phyloP scores from a whole-genome alignment of 192 early-diverging fungal species.

The Entomortierella lignicola region DNA sequence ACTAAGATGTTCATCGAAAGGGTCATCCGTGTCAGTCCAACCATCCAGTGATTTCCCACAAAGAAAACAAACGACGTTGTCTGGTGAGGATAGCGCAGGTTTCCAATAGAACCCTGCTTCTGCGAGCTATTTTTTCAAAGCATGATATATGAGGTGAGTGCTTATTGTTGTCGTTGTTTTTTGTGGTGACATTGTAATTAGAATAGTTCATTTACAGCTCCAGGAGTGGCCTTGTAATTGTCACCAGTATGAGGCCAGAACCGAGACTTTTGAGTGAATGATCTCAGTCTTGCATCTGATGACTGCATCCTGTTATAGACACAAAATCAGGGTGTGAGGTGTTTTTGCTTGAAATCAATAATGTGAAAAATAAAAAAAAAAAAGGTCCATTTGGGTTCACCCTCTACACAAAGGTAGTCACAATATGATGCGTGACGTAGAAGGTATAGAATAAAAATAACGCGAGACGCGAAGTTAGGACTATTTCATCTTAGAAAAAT shows the following conservation, averaged over 20 bases:
- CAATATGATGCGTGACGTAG: too few relatives aligned
- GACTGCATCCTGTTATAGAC: conserved; percentile 41
- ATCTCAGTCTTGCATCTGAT: conserved; percentile 33
- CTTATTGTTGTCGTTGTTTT: neutral
- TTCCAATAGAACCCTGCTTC: conserved; percentile 52
- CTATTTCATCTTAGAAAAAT: too few relatives aligned
- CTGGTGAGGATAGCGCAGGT: conserved; percentile 8
- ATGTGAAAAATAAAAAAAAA: too few relatives aligned
- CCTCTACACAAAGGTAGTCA: too few relatives aligned
- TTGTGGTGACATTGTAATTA: neutral
- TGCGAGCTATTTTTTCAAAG: conserved; percentile 33
- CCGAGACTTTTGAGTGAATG: conserved; percentile 21
- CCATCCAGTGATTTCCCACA: conserved; percentile 49
- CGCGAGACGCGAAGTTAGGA: too few relatives aligned
- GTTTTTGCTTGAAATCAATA: too few relatives aligned
- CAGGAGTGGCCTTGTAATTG: conserved; percentile 12
- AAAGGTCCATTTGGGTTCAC: too few relatives aligned
- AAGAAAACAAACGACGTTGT: conserved; percentile 55
- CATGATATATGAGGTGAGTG: neutral
- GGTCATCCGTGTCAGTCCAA: conserved; percentile 34
- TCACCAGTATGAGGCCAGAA: conserved; percentile 24
- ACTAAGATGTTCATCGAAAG: conserved; percentile 35
- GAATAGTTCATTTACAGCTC: conserved; percentile 1
- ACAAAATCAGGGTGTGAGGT: too few relatives aligned
- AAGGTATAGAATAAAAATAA: too few relatives aligned